Evolutionary conservation across 192 early-diverging fungal species (phyloP).

Genomic region (Podila epicladia): DNA sequence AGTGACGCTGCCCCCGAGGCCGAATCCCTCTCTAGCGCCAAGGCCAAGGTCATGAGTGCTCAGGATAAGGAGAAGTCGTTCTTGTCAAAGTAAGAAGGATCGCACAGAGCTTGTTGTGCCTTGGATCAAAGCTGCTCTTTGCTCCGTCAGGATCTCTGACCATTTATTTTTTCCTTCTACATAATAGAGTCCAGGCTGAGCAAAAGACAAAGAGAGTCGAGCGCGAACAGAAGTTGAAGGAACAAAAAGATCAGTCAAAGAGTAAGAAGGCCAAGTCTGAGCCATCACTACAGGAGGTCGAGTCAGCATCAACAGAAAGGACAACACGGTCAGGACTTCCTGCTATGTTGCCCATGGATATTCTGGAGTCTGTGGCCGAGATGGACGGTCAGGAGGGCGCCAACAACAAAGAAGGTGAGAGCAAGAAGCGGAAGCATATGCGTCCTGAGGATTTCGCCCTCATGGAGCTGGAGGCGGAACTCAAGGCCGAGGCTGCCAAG

Average conservation of each 20-base stretch:
- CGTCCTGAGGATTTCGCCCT: conserved; percentile 44
- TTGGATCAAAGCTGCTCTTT: background rate
- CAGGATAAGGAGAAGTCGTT: conserved; percentile 47
- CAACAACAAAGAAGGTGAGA: background rate
- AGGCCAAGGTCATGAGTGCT: conserved; percentile 33
- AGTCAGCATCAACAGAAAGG: conserved; percentile 1
- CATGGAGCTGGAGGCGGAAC: conserved; percentile 37
- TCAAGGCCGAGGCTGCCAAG: conserved; percentile 33
- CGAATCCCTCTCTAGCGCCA: conserved; percentile 43
- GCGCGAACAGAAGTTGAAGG: conserved; percentile 42
- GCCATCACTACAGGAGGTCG: background rate
- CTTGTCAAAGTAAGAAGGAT: conserved; percentile 33
- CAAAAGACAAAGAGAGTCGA: conserved; percentile 50
- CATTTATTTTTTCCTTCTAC: background rate
- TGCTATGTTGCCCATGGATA: conserved; percentile 36
- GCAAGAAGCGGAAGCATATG: conserved; percentile 48
- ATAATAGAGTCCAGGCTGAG: conserved; percentile 36
- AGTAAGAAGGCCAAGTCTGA: conserved; percentile 11
- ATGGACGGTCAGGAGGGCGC: conserved; percentile 14
- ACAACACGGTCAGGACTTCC: conserved; percentile 22
- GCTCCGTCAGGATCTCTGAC: background rate
- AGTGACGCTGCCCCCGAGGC: conserved; percentile 46
- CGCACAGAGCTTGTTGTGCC: too few species aligned
- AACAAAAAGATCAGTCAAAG: conserved; percentile 42
- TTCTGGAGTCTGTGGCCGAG: conserved; percentile 35